Base-by-base conservation (phyloP, 352 stramenopile genomes). In the Aphanomyces stellatus region DNA sequence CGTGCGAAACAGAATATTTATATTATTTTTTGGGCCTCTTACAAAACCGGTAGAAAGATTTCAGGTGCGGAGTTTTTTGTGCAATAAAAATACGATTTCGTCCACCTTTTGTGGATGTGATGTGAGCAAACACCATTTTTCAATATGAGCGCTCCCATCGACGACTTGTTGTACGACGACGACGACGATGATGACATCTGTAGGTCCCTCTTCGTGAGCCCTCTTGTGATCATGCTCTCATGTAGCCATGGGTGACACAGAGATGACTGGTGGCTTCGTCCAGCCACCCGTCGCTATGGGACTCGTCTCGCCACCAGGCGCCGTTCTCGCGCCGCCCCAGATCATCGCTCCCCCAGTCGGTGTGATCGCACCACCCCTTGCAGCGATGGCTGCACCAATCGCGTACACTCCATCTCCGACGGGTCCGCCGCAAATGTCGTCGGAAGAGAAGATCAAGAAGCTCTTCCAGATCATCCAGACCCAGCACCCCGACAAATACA, bases 61-160 rank as follows among this genome's bases (percentile, higher is more conserved):
- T n/a, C n/a, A n/a, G n/a, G n/a, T n/a, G n/a, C n/a, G n/a, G n/a
- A n/a, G n/a, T n/a, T n/a, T n/a, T n/a, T n/a, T n/a, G n/a, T n/a
- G n/a, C n/a, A n/a, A n/a, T n/a, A n/a, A n/a, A n/a, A n/a, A n/a
- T n/a, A n/a, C n/a, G n/a, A n/a, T n/a, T n/a, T n/a, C n/a, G n/a
- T n/a, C n/a, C n/a, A n/a, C n/a, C n/a, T n/a, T n/a, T n/a, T n/a
- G n/a, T n/a, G n/a, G n/a, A n/a, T n/a, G n/a, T n/a, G n/a, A n/a
- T n/a, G n/a, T n/a, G n/a, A n/a, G n/a, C n/a, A n/a, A n/a, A n/a
- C n/a, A n/a, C n/a, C 60, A 67, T 67, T 59, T 59, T 43, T 30
- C 30, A 67, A 30, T 37, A 93, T 93, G 85, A 93, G 86, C 66
- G 86, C 86, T 40, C 86, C 82, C 33, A 90, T 94, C 48, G 86